Evolutionary conservation across 2,329 filamentous ascomycete species (phyloP), one percentile per base, ranked within the genome.

Genomic region (Chrysosporium queenslandicum): DNA sequence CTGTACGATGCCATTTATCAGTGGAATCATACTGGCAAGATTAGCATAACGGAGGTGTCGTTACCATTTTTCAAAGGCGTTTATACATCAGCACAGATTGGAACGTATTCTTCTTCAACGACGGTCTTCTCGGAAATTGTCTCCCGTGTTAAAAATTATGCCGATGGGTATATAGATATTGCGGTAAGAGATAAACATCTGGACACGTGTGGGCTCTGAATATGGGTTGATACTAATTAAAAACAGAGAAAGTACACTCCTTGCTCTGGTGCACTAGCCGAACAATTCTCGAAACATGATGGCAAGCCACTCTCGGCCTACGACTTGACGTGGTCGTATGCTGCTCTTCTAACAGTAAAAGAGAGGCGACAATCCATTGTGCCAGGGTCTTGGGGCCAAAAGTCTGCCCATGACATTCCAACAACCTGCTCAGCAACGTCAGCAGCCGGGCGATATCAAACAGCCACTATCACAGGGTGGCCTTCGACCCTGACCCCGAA

Each of bases 1-100:
- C 77, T 92, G 2, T 91, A 89, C 64, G 82, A 86, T 62, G 83
- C 86, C 0, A 64, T 87, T 3, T 81, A 83, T 57, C 80, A 84
- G 46, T 90, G 85, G 83, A 76, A 83, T 55, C 69, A 73, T 45
- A 67, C 74, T n/a, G 81, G 80, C 1, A 80, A 74, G 4, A 77
- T 91, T 60, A 76, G 75, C 1, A 77, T 91, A 42, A 83, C 82
- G 3, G 69, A 74, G 0, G 75, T 74, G 2, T 88, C 85, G 0
- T 74, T 88, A 3, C 65, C 77, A 1, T 91, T 92, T 71, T 91
- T 89, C 77, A 68, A 74, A 55, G 82, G 82, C 58, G 71, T 87
- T 9, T 76, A 78, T 49, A 73, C 80, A 3, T 73, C 73, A 1
- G 74, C 80, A 8, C 67, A 76, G 3, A 64, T 73, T 1, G 85